Conservation (phyloP, 2,329 filamentous ascomycete genomes). For the Calycina herbarum region DNA sequence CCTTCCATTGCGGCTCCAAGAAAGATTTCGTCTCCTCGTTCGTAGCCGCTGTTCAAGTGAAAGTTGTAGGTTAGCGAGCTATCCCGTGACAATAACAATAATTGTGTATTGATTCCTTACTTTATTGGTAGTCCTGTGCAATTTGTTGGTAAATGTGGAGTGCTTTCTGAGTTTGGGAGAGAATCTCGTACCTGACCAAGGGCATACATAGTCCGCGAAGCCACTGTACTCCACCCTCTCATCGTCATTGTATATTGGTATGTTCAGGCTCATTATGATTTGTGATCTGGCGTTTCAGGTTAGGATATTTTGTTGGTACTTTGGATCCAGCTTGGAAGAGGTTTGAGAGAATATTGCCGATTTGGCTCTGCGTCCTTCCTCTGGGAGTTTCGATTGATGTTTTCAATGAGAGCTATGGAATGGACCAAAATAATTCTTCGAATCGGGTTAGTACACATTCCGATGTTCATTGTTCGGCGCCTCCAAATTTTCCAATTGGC, state of each 20-base stretch:
- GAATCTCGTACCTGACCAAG: not conserved
- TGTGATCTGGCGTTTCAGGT: too few relatives aligned
- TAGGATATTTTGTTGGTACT: not conserved
- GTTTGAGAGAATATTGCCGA: too few relatives aligned
- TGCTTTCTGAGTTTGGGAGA: not conserved
- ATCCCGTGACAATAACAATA: not conserved
- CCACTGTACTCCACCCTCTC: not conserved
- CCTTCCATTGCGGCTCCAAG: not conserved
- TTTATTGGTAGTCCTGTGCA: not conserved
- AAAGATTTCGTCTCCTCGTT: not conserved
- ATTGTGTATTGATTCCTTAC: too few relatives aligned
- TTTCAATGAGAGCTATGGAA: not conserved
- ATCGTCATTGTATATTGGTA: not conserved
- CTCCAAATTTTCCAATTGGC: not conserved
- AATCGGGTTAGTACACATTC: not conserved
- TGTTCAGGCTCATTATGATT: not conserved
- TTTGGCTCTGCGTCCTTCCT: too few relatives aligned
- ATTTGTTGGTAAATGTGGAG: not conserved
- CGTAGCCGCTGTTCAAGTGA: not conserved
- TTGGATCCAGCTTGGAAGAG: too few relatives aligned
- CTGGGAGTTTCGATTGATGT: too few relatives aligned
- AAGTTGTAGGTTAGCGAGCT: not conserved
- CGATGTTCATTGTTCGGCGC: not conserved
- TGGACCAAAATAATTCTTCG: not conserved
- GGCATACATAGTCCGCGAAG: not conserved